These are phyloP conservation scores for Cercospora sesami DNA, from an alignment of 2,329 filamentous ascomycete genomes.

Conservation along the genomic window DNA sequence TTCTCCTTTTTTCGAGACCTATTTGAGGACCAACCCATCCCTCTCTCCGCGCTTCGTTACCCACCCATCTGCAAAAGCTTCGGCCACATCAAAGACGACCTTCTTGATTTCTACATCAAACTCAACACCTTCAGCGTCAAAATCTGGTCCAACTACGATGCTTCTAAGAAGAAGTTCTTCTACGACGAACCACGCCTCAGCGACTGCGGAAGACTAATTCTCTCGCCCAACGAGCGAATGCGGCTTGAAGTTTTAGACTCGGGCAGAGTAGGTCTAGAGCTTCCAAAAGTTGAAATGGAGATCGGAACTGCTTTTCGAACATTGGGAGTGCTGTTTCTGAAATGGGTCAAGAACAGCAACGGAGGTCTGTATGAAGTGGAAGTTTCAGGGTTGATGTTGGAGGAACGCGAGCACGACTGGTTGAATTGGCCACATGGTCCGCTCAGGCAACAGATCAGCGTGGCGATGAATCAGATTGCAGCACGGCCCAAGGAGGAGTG, in stretches of 20 bases:
- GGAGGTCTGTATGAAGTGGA: background rate
- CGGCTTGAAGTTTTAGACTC: slow-evolving; percentile 10
- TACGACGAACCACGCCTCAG: slow-evolving; percentile 4
- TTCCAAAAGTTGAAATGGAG: slow-evolving; percentile 14
- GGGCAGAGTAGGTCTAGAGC: background rate
- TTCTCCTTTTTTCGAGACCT: background rate
- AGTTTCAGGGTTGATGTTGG: background rate
- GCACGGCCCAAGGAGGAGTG: background rate
- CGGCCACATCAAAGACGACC: slow-evolving; percentile 10
- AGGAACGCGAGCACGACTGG: background rate
- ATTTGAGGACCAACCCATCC: background rate
- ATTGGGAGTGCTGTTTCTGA: background rate
- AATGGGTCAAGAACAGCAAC: background rate
- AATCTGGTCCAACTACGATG: slow-evolving; percentile 29
- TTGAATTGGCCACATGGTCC: background rate
- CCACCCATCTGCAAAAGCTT: slow-evolving; percentile 2
- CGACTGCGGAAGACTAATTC: slow-evolving; percentile 16
- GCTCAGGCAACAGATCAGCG: background rate
- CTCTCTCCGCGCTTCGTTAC: slow-evolving; percentile 7
- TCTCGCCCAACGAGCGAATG: slow-evolving; percentile 13
- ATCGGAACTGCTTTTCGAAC: slow-evolving; percentile 25
- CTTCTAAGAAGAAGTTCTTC: slow-evolving; percentile 8
- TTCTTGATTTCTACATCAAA: slow-evolving; percentile 16
- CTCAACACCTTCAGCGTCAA: slow-evolving; percentile 17
- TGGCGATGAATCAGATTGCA: background rate